These are phyloP conservation scores for Vicia villosa DNA, from an alignment of 306 rosid genomes.

Conservation along the genomic window DNA sequence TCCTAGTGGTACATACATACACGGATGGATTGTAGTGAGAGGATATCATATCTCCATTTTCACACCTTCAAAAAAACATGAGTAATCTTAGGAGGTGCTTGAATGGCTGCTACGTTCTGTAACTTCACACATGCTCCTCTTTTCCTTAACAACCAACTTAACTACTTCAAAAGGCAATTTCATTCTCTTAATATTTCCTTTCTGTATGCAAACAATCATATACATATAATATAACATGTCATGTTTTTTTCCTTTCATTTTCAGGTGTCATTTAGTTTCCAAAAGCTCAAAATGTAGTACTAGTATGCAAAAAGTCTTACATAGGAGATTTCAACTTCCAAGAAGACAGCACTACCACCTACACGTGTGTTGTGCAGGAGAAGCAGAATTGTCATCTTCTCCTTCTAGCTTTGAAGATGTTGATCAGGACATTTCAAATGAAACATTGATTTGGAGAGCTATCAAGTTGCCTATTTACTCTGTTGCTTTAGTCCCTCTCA, in stretches of 20 bases:
- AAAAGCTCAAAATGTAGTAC: constrained; percentile 26
- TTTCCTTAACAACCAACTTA: constrained; percentile 36
- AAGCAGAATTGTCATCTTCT: constrained; percentile 32
- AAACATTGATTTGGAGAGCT: constrained; percentile 82
- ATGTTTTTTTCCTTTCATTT: constrained; percentile 13
- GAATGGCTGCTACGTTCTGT: constrained; percentile 55
- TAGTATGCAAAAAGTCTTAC: constrained; percentile 12
- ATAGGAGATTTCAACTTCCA: constrained; percentile 29
- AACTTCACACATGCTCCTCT: constrained; percentile 40
- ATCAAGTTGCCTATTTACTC: constrained; percentile 83
- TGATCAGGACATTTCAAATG: constrained; percentile 50
- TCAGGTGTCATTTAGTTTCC: constrained; percentile 33
- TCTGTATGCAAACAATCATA: background rate
- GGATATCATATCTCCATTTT: too few relatives aligned
- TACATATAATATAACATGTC: background rate
- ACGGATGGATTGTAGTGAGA: constrained; percentile 35
- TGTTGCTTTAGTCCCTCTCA: constrained; percentile 87
- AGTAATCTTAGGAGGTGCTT: too few relatives aligned
- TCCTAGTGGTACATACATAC: constrained; percentile 25
- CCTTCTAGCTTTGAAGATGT: constrained; percentile 34
- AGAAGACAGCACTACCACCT: constrained; percentile 23
- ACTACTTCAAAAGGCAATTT: constrained; percentile 44
- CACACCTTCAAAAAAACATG: too few relatives aligned
- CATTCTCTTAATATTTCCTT: background rate
- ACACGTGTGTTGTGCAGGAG: constrained; percentile 11